A percentile compares a stretch with the other conserved stretches of the same genome.
Conservation (phyloP, 192 early-diverging fungal species). For the Allomyces javanicus region DNA sequence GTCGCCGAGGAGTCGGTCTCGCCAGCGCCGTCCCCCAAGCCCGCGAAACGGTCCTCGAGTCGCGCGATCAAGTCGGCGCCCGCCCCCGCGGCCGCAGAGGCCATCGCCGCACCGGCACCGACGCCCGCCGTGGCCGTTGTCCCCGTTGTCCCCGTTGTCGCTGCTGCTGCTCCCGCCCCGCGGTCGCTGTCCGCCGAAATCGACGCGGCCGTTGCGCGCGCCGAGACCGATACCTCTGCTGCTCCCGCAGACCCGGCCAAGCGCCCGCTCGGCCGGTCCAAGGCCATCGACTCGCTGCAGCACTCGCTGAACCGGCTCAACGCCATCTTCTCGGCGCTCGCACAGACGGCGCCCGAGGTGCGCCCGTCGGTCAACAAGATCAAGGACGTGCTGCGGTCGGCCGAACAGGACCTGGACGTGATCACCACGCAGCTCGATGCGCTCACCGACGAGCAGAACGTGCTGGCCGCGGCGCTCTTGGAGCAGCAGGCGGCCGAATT, state of each 20-base stretch:
- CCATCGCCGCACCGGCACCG: too few relatives aligned
- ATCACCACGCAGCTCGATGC: constrained; percentile 16
- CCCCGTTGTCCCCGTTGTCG: too few relatives aligned
- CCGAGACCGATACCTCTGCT: constrained; percentile 3
- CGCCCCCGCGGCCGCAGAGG: too few relatives aligned
- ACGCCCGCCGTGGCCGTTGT: too few relatives aligned
- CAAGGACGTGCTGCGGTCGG: background rate
- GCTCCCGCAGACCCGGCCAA: constrained; percentile 4
- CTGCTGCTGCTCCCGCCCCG: background rate
- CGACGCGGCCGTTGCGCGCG: background rate
- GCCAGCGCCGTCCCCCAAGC: constrained; percentile 6
- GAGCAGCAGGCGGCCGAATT: constrained; percentile 24
- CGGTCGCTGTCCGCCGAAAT: background rate
- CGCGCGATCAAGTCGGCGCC: too few relatives aligned
- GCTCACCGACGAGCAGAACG: constrained; percentile 11
- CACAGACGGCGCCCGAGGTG: background rate
- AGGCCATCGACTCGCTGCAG: background rate
- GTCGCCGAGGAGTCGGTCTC: constrained; percentile 4
- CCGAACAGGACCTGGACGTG: constrained; percentile 5
- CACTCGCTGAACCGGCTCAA: constrained; percentile 5
- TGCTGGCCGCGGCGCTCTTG: constrained; percentile 17
- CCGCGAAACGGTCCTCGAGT: constrained; percentile 3
- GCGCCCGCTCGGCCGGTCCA: constrained; percentile 1
- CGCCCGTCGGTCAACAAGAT: background rate
- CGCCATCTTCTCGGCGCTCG: constrained; percentile 3